A percentile compares a stretch with the other conserved stretches of the same genome.
Conservation (phyloP, 345 rosid genomes). For the Stellera chamaejasme region DNA sequence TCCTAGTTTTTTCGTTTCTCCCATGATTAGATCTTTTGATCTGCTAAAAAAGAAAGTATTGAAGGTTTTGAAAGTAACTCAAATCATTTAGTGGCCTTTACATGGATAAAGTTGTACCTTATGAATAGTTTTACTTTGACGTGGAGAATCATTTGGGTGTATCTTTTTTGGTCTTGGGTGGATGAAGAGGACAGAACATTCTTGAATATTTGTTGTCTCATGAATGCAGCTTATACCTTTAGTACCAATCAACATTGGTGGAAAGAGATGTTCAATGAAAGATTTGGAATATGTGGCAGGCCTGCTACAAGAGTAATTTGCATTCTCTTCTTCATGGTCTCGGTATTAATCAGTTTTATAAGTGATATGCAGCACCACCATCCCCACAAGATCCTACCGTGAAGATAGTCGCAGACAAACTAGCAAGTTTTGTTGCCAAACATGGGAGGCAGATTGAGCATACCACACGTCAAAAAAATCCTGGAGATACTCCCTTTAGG, state of each 20-base stretch:
- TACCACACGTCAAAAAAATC: slow-evolving; percentile 88
- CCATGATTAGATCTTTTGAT: too few species aligned
- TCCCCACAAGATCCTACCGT: slow-evolving; percentile 83
- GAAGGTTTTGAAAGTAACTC: slow-evolving; percentile 2
- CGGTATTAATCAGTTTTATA: slow-evolving; percentile 99
- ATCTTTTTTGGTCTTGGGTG: slow-evolving; percentile 31
- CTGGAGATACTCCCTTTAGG: slow-evolving; percentile 95
- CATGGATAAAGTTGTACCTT: slow-evolving; percentile 8
- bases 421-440: slow-evolving; percentile 98
- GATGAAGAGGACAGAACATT: slow-evolving; percentile 46
- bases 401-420: slow-evolving; percentile 95
- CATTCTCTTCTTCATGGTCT: slow-evolving; percentile 97
- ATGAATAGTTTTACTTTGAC: slow-evolving; percentile 6
- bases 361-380: slow-evolving; percentile 99
- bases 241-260: slow-evolving; percentile 78
- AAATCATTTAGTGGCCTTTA: too few species aligned
- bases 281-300: slow-evolving; percentile 84
- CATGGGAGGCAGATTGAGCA: slow-evolving; percentile 94
- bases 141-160: slow-evolving; percentile 19
- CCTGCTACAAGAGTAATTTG: slow-evolving; percentile 97
- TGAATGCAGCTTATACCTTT: slow-evolving; percentile 96
- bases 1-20: too few species aligned
- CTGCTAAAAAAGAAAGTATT: too few species aligned
- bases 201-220: slow-evolving; percentile 77
- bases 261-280: slow-evolving; percentile 90